phyloP scores from a whole-genome alignment of 495 filamentous ascomycete genomes.

The Penicillium simplicissimum region DNA sequence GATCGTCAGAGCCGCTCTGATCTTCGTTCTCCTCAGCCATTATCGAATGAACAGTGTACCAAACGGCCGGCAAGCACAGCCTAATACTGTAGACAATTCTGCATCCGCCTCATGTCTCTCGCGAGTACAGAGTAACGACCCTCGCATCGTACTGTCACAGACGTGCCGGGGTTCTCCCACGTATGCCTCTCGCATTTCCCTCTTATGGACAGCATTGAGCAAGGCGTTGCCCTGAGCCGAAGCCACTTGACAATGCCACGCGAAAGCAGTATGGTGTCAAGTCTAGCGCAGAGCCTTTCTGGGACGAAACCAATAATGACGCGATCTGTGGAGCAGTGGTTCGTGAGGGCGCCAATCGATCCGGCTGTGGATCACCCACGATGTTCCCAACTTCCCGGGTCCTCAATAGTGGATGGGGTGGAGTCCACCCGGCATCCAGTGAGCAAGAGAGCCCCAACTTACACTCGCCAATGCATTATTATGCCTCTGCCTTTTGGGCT shows the following conservation, averaged over 20 bases:
- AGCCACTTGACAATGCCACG: slow-evolving; percentile 13
- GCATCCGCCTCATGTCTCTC: background rate
- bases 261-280: slow-evolving; percentile 19
- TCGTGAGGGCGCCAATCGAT: slow-evolving; percentile 32
- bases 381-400: slow-evolving; percentile 36
- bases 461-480: background rate
- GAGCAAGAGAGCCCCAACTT: slow-evolving; percentile 6
- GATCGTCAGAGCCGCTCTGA: background rate
- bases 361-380: slow-evolving; percentile 25
- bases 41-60: background rate
- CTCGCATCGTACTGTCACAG: background rate
- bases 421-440: slow-evolving; percentile 10
- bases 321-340: slow-evolving; percentile 26
- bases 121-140: background rate
- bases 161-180: background rate
- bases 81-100: slow-evolving; percentile 1
- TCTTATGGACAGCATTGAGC: slow-evolving; percentile 5
- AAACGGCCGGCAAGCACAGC: background rate
- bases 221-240: slow-evolving; percentile 14
- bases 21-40: background rate
- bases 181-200: slow-evolving; percentile 5
- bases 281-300: slow-evolving; percentile 23
- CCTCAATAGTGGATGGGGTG: slow-evolving; percentile 32
- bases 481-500: background rate
- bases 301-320: slow-evolving; percentile 23